Evolutionary conservation across 176 grass and related monocot species (phyloP), one percentile per base, ranked within the genome.

Genomic region (Musa troglodytarum): DNA sequence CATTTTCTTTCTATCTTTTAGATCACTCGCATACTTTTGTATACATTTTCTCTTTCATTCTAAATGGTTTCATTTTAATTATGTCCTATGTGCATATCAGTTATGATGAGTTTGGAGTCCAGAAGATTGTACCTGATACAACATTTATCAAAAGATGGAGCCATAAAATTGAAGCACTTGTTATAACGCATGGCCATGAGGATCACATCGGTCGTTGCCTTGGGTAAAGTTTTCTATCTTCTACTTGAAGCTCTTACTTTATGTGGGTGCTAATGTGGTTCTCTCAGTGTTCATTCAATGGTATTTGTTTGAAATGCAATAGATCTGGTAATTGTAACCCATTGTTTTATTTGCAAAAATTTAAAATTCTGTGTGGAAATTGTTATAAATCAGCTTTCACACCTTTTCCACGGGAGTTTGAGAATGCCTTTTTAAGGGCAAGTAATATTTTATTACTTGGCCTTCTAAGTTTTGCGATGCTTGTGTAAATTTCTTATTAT

Each of bases 171-270:
- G 95, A 99, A 94, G 95, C 95, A 79, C 88, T 99, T 73, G 86
- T 99, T 78, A 94, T 99, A 83, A 99, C 90, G 8, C 95, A 99
- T 86, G 95, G 95, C 43, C 95, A 99, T 20, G 95, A 99, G 80
- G 95, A 99, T 83, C 95, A 99, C 82, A 99, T 99, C 20, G 95
- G 95, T 85, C 95, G 68, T 94, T 99, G 88, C 95, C 95, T 81
- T 99, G 90, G 95, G 95, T 99, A 93, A 93, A 89, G 80, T 82
- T 68, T 92, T 82, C 77, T 22, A 81, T 62, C 75, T 87, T 25
- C 79, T 88, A 53, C 81, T 88, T 52, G 2, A 55, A 12, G 65
- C 68, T 22, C 54, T 26, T 54, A 77, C 74, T 70, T 52, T 66
- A 79, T 50, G 50, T 73, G 17, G 5, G 69, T 26, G 15, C 54